phyloP scores from a whole-genome alignment of 345 rosid species.

The Populus alba region DNA sequence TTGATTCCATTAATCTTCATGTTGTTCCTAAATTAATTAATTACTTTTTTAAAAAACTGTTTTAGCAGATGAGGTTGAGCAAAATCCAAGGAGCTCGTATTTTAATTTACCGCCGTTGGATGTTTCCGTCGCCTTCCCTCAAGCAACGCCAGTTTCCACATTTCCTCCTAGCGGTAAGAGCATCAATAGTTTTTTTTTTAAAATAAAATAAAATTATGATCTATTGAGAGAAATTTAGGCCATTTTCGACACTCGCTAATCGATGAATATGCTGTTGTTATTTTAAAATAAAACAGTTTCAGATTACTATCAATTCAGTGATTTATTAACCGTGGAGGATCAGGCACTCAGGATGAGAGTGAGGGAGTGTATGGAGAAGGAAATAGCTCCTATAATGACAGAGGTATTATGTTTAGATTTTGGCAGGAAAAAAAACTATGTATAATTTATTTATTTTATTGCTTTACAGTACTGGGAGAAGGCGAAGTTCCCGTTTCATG shows the following conservation, averaged over 20 bases:
- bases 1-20: background rate
- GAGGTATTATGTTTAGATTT: slow-evolving; percentile 42
- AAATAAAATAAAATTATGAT: too few relatives aligned
- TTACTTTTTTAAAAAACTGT: background rate
- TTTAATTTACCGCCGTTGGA: slow-evolving; percentile 62
- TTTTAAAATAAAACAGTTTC: slow-evolving; percentile 50
- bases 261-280: background rate
- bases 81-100: slow-evolving; percentile 51
- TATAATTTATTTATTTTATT: background rate
- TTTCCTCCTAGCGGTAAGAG: slow-evolving; percentile 81
- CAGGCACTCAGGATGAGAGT: slow-evolving; percentile 60
- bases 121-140: slow-evolving; percentile 84
- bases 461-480: slow-evolving; percentile 85
- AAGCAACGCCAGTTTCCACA: slow-evolving; percentile 82
- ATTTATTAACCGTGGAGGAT: slow-evolving; percentile 78
- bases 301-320: slow-evolving; percentile 75
- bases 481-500: slow-evolving; percentile 89
- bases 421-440: background rate
- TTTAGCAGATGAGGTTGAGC: slow-evolving; percentile 31
- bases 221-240: background rate
- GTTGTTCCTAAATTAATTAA: background rate
- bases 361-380: slow-evolving; percentile 83
- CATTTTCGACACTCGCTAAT: background rate
- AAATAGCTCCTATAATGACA: slow-evolving; percentile 84
- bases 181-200: background rate